These are phyloP conservation scores for Suillus decipiens DNA, from an alignment of 768 basidiomycete species.

Conservation along the genomic window DNA sequence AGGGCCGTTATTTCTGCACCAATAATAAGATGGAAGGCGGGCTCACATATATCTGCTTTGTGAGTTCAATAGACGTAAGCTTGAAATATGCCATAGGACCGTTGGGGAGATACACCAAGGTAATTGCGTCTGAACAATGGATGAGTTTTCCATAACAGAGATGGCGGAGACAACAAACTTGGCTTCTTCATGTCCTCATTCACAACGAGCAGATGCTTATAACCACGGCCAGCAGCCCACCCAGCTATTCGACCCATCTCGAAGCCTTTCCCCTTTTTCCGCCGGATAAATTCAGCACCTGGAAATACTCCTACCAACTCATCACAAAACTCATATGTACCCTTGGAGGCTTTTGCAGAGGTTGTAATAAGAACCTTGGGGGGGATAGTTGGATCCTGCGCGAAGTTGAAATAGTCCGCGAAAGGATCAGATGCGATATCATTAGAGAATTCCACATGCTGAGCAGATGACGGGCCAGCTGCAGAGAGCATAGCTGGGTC, in stretches of 20 bases:
- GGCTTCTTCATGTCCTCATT: constrained; percentile 96
- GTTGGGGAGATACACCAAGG: constrained; percentile 84
- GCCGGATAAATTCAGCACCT: constrained; percentile 83
- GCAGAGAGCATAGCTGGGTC: constrained; percentile 50
- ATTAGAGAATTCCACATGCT: constrained; percentile 59
- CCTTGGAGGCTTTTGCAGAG: constrained; percentile 82
- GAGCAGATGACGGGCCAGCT: constrained; percentile 37
- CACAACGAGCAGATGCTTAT: constrained; percentile 86
- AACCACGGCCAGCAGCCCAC: constrained; percentile 90
- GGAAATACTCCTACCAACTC: constrained; percentile 89
- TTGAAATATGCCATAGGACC: constrained; percentile 98
- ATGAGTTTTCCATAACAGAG: constrained; percentile 11
- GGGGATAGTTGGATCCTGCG: constrained; percentile 68
- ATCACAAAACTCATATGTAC: constrained; percentile 91
- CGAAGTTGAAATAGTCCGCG: constrained; percentile 70
- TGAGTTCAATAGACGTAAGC: constrained; percentile 83
- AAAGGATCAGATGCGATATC: constrained; percentile 79
- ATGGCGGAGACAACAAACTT: constrained; percentile 55
- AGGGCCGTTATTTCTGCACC: constrained; percentile 12
- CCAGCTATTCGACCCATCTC: constrained; percentile 89
- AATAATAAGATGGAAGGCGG: neutral
- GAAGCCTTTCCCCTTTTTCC: constrained; percentile 88
- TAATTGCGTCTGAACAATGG: constrained; percentile 76
- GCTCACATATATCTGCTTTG: constrained; percentile 82
- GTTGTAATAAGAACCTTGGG: constrained; percentile 92